These are phyloP conservation scores for Yamadazyma sp. DNA, from an alignment of 805 yeast genomes.

Conservation along the genomic window DNA sequence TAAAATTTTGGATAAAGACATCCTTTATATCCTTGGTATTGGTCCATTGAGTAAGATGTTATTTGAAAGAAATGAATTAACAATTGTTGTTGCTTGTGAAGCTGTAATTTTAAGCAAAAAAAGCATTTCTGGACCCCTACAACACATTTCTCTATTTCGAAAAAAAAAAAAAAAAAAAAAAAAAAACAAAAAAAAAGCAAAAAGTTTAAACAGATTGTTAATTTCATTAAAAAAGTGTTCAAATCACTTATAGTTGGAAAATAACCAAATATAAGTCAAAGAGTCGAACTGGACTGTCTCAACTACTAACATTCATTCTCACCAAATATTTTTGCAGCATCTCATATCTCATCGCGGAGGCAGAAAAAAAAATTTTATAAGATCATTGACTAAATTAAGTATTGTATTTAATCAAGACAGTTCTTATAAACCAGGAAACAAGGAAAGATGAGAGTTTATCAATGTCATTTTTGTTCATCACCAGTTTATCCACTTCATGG, in stretches of 20 bases:
- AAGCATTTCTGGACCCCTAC: not conserved
- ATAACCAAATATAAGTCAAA: too few relatives aligned
- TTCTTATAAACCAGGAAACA: too few relatives aligned
- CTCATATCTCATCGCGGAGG: too few relatives aligned
- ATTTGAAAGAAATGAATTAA: slow-evolving; percentile 11
- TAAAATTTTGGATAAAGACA: too few relatives aligned
- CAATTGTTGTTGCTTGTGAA: slow-evolving; percentile 5
- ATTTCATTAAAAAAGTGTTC: too few relatives aligned
- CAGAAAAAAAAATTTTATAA: too few relatives aligned
- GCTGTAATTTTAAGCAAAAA: too few relatives aligned
- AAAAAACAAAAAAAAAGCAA: too few relatives aligned
- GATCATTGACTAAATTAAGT: not conserved
- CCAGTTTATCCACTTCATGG: slow-evolving; percentile 88
- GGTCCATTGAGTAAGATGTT: slow-evolving; percentile 8
- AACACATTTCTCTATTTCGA: not conserved
- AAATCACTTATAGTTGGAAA: too few relatives aligned
- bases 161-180: too few relatives aligned
- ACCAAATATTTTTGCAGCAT: not conserved
- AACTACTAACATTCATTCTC: not conserved
- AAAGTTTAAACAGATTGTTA: too few relatives aligned
- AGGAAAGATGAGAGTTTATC: slow-evolving; percentile 76
- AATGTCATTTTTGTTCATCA: slow-evolving; percentile 96
- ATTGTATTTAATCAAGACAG: not conserved
- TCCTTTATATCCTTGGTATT: slow-evolving; percentile 3
- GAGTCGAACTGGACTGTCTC: too few relatives aligned